These are phyloP conservation scores for Acacia crassicarpa DNA, from an alignment of 306 rosid species.

Conservation along the genomic window DNA sequence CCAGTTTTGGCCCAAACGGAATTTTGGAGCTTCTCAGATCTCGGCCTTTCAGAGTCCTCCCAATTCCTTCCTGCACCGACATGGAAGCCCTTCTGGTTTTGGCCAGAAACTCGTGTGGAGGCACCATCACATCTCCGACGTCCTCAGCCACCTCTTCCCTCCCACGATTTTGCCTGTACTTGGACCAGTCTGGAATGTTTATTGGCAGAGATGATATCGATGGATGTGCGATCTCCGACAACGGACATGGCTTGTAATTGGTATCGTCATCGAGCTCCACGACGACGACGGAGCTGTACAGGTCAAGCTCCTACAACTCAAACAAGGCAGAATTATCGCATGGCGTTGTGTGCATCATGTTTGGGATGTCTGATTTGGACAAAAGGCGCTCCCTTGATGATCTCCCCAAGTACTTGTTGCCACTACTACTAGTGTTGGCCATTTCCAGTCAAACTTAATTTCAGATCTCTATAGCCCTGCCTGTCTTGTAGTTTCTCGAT, in stretches of 20 bases:
- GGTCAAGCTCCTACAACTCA: not conserved
- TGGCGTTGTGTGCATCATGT: not conserved
- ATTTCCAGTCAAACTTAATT: not conserved
- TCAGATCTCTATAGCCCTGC: not conserved
- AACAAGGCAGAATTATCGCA: not conserved
- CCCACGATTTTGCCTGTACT: not conserved
- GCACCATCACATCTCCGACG: not conserved
- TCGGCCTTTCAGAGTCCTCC: not conserved
- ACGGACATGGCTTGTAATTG: not conserved
- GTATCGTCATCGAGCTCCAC: not conserved
- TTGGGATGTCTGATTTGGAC: not conserved
- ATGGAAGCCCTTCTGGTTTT: not conserved
- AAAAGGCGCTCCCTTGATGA: not conserved
- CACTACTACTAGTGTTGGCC: not conserved
- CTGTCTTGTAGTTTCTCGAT: not conserved
- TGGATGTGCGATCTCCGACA: not conserved
- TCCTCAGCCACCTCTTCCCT: not conserved
- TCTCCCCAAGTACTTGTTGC: not conserved
- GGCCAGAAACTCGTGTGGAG: not conserved
- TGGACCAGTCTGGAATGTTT: slow-evolving; percentile 87
- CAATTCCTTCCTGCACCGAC: not conserved
- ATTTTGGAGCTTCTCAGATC: not conserved
- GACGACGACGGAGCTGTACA: not conserved
- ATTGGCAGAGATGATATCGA: slow-evolving; percentile 60
- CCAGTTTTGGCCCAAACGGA: not conserved